Percentiles rank a stretch among this genome's conserved stretches.
Conservation (phyloP, 768 basidiomycete genomes). For the Rhodotorula kratochvilovae region DNA sequence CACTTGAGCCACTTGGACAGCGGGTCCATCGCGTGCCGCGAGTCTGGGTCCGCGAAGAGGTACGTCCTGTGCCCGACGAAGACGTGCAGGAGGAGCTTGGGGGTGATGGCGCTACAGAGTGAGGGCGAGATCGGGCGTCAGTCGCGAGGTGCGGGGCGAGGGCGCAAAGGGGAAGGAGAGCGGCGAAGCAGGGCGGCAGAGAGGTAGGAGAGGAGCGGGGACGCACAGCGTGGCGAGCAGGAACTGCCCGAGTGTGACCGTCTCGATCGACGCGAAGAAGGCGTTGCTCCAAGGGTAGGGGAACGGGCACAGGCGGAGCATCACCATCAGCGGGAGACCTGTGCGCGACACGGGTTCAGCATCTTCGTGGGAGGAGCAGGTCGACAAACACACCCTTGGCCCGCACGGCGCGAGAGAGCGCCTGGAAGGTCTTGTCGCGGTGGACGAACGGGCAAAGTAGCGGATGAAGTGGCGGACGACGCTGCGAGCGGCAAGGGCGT, state of each 20-base stretch:
- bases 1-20: conserved; percentile 64
- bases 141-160: neutral
- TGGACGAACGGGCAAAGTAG: conserved; percentile 26
- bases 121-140: conserved; percentile 45
- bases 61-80: conserved; percentile 76
- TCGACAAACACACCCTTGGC: conserved; percentile 53
- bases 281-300: conserved; percentile 84
- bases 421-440: conserved; percentile 19
- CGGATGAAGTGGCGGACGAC: conserved; percentile 6
- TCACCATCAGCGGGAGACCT: conserved; percentile 69
- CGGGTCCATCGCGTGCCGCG: conserved; percentile 68
- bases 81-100: conserved; percentile 66
- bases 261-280: conserved; percentile 62
- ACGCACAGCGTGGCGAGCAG: conserved; percentile 59
- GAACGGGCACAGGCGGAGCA: conserved; percentile 71
- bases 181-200: no score
- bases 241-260: conserved; percentile 72
- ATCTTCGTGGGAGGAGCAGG: neutral
- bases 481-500: conserved; percentile 48
- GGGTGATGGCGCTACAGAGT: conserved; percentile 52
- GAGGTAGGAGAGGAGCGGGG: no score
- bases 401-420: conserved; percentile 37
- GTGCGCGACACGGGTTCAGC: neutral
- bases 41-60: conserved; percentile 63
- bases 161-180: neutral